Percentiles rank a stretch among this genome's conserved stretches.
Conservation (phyloP, 2,329 filamentous ascomycete genomes). For the Aureobasidium pullulans region DNA sequence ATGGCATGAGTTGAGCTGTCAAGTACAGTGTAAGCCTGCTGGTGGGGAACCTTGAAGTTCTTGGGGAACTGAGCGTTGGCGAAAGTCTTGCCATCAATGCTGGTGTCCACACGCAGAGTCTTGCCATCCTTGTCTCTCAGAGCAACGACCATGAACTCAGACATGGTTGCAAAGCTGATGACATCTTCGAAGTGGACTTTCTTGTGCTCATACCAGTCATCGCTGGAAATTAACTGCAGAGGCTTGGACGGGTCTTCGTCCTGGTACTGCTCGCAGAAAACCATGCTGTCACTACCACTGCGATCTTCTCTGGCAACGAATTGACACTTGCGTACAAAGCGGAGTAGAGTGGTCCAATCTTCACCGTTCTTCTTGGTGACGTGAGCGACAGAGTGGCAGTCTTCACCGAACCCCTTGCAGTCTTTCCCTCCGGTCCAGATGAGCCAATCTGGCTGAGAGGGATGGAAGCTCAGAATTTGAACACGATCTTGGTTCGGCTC, state of each 20-base stretch:
- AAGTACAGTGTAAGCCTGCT: conserved; percentile 83
- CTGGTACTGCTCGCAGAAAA: conserved; percentile 57
- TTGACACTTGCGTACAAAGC: conserved; percentile 73
- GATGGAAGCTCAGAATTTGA: conserved; percentile 70
- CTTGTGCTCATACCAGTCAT: conserved; percentile 68
- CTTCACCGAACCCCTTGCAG: conserved; percentile 49
- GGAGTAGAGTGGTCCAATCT: conserved; percentile 66
- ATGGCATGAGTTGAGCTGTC: conserved; percentile 92
- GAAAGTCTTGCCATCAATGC: conserved; percentile 75
- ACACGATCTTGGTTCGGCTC: conserved; percentile 44
- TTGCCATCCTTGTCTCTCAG: conserved; percentile 58
- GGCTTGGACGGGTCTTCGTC: conserved; percentile 55
- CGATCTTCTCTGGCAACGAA: conserved; percentile 65
- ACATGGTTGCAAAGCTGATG: conserved; percentile 86
- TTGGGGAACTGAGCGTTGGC: conserved; percentile 78
- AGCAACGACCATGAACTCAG: conserved; percentile 90
- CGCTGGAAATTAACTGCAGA: conserved; percentile 65
- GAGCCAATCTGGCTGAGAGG: conserved; percentile 77
- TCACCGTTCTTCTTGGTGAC: conserved; percentile 70
- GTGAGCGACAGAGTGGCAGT: conserved; percentile 69
- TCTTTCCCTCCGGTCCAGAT: conserved; percentile 74
- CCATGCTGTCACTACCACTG: conserved; percentile 53
- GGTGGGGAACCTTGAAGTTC: conserved; percentile 71
- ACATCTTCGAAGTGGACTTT: conserved; percentile 61
- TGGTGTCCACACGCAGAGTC: conserved; percentile 69